Evolutionary conservation across 2,329 filamentous ascomycete species (phyloP).

Genomic region (Mariannaea sp.): DNA sequence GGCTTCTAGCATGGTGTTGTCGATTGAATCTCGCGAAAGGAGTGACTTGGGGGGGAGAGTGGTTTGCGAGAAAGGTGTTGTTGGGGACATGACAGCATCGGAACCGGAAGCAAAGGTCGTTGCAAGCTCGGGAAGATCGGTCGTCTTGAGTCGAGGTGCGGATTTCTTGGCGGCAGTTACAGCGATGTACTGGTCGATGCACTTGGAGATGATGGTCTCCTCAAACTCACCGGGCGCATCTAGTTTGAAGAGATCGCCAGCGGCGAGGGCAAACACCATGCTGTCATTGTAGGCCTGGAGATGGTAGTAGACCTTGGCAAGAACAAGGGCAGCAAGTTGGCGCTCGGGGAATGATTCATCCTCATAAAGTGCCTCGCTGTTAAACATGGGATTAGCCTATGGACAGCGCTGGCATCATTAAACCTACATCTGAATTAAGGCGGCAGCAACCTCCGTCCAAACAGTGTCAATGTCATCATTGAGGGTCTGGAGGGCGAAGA

Average conservation of each 20-base stretch:
- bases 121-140: conserved; percentile 69
- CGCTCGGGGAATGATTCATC: conserved; percentile 93
- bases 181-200: conserved; percentile 95
- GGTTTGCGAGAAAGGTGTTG: conserved; percentile 93
- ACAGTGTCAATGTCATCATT: conserved; percentile 96
- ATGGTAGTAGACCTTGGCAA: conserved; percentile 98
- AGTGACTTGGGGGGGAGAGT: conserved; percentile 92
- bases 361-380: conserved; percentile 94
- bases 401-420: conserved; percentile 4
- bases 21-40: conserved; percentile 78
- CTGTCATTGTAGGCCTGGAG: conserved; percentile 99
- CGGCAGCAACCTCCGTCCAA: conserved; percentile 95
- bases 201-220: conserved; percentile 98
- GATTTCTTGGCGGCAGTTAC: conserved; percentile 61
- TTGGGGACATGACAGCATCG: conserved; percentile 83
- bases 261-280: conserved; percentile 96
- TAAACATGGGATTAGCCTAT: conserved; percentile 20
- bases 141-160: conserved; percentile 50
- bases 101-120: conserved; percentile 75
- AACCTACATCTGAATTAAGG: conserved; percentile 86
- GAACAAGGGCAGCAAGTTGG: conserved; percentile 89
- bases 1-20: conserved; percentile 65
- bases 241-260: conserved; percentile 93
- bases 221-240: conserved; percentile 93
- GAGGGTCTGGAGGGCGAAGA: conserved; percentile 92